Conservation (phyloP, 345 rosid species). For the Populus deltoides region DNA sequence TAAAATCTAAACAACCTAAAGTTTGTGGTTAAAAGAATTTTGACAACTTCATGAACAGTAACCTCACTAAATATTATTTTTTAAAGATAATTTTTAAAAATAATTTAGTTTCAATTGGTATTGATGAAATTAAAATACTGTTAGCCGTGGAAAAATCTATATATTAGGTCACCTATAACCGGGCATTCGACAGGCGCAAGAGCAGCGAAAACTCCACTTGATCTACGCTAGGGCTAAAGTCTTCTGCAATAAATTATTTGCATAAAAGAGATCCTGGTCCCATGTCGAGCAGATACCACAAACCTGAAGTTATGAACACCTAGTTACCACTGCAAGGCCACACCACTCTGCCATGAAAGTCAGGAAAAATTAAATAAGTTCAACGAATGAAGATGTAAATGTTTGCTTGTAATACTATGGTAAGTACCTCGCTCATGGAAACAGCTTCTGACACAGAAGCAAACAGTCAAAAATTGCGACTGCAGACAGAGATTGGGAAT, state of each 20-base stretch:
- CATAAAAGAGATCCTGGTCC: not conserved
- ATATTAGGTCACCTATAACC: too few relatives aligned
- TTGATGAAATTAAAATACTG: too few relatives aligned
- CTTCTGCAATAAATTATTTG: not conserved
- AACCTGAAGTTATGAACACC: too few relatives aligned
- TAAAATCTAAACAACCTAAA: too few relatives aligned
- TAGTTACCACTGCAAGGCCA: not conserved
- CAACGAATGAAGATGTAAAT: not conserved
- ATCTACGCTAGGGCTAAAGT: not conserved
- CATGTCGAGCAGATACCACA: too few relatives aligned
- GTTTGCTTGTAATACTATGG: not conserved
- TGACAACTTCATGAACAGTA: too few relatives aligned
- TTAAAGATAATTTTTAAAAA: too few relatives aligned
- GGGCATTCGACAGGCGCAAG: too few relatives aligned
- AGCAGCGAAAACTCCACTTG: not conserved
- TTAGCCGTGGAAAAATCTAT: too few relatives aligned
- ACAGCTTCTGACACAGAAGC: not conserved
- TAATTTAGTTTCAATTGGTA: too few relatives aligned
- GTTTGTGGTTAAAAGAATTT: too few relatives aligned
- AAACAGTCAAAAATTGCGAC: slow-evolving; percentile 32
- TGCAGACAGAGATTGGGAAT: not conserved
- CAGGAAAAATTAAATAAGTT: not conserved
- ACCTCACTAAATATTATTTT: too few relatives aligned
- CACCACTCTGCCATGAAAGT: not conserved
- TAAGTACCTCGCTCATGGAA: slow-evolving; percentile 1